These are phyloP conservation scores for Arctium minus DNA, from an alignment of 129 eudicot species.

Conservation along the genomic window DNA sequence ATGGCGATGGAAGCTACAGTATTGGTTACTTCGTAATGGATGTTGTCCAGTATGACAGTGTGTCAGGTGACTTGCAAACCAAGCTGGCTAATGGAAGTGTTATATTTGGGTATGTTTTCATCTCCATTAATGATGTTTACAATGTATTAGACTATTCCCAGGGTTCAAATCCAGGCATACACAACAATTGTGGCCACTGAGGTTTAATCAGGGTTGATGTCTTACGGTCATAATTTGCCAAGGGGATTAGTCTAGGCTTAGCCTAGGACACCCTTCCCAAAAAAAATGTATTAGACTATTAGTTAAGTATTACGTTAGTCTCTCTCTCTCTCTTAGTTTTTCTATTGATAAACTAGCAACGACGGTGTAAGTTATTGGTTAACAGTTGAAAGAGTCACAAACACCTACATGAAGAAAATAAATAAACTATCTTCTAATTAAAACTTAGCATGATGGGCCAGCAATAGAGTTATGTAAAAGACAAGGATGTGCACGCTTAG, in stretches of 20 bases:
- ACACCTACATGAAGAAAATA: neutral
- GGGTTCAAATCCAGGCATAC: no score
- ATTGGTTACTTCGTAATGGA: conserved; percentile 84
- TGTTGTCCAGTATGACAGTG: conserved; percentile 74
- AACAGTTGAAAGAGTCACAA: conserved; percentile 7
- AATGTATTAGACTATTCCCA: neutral
- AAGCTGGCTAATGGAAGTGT: conserved; percentile 85
- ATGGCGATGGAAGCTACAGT: conserved; percentile 87
- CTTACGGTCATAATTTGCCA: no score
- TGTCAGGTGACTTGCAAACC: conserved; percentile 87
- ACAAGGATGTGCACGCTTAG: neutral
- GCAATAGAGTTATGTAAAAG: neutral
- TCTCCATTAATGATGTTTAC: neutral
- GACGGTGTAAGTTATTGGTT: neutral
- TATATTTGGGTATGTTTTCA: conserved; percentile 65
- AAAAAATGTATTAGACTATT: no score
- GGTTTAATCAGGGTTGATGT: no score
- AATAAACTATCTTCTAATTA: conserved; percentile 6
- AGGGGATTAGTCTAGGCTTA: no score
- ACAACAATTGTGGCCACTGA: no score
- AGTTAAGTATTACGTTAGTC: neutral
- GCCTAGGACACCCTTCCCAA: no score
- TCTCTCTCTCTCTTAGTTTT: neutral
- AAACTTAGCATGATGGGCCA: neutral
- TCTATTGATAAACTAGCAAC: conserved; percentile 2